Evolutionary conservation across 371 early-diverging fungal genomes (phyloP), one percentile per base, ranked within the genome.

Genomic region (Neoconidiobolus thromboides): DNA sequence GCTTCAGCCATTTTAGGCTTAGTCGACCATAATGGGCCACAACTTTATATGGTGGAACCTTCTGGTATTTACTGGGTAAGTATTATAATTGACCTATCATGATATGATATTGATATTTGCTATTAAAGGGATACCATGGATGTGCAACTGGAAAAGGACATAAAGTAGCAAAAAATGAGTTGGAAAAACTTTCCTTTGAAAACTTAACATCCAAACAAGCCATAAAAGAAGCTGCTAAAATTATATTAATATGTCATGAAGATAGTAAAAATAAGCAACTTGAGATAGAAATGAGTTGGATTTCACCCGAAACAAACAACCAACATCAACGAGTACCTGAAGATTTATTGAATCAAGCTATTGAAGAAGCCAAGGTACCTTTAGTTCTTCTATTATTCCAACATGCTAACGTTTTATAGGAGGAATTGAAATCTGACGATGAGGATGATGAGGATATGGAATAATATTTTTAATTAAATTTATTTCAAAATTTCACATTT

Each of bases 201-300:
- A 77, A 86, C 43, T 73, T 97, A 79, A 82, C 89, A 7, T 84
- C 78, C 54, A 82, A 83, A 38, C 86, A 97, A 64, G 96, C 93
- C 38, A 88, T 91, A 42, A 90, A 86, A 69, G 89, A 91, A 62
- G 95, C 92, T 48, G 93, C 98, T 1, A 77, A 90, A 70, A 96
- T 97, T 62, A 91, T 97, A 64, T 81, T 96, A 68, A 76, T 86
- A 43, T 93, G 87, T 49, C 98, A 97, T 65, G 96, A 95, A 68
- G 94, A 95, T 52, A 81, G 83, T 60, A 96, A 97, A 75, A 96
- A 97, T 73, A 94, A 92, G 73, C 90, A 90, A 48, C 93, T 94
- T 76, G 96, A 97, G 73, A 75, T 97, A 48, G 98, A 97, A 71
- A 69, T 96, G 64, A 87, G 86, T 73, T 97, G 98, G 98, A 83